Percentiles rank a stretch among this genome's conserved stretches.
Evolutionary conservation across 768 basidiomycete species (phyloP).

Genomic region (Boletus rufocinnamomeus): DNA sequence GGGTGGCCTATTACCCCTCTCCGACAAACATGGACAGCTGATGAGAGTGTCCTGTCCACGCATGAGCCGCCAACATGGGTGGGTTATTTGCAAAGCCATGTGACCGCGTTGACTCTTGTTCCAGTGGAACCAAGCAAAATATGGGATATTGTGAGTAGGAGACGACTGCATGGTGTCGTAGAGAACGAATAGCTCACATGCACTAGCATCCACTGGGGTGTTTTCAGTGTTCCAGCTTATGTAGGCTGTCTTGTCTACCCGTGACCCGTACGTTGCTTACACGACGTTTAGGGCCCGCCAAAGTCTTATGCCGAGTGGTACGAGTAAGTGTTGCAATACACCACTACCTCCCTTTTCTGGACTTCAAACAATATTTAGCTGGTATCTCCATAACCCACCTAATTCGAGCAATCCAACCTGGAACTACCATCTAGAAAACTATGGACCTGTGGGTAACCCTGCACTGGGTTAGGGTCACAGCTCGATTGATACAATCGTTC

Average conservation of each 20-base stretch:
- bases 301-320: conserved; percentile 57
- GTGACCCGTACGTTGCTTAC: background rate
- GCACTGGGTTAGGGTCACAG: background rate
- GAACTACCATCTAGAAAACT: too few species aligned
- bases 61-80: too few species aligned
- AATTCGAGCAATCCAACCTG: conserved; percentile 10
- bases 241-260: conserved; percentile 9
- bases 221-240: conserved; percentile 50
- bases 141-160: conserved; percentile 39
- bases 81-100: too few species aligned
- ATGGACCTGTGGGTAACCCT: background rate
- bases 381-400: conserved; percentile 40
- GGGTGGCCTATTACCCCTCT: too few species aligned
- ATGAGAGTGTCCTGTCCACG: too few species aligned
- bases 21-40: too few species aligned
- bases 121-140: too few species aligned
- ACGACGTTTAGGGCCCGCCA: conserved; percentile 38
- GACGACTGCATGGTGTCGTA: background rate
- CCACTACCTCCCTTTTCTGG: too few species aligned
- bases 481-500: too few species aligned
- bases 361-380: conserved; percentile 24
- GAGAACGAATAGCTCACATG: conserved; percentile 1
- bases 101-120: too few species aligned
- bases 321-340: conserved; percentile 39
- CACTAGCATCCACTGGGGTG: conserved; percentile 48